Evolutionary conservation across 495 filamentous ascomycete genomes (phyloP).

Genomic region (Aspergillus cristatus): DNA sequence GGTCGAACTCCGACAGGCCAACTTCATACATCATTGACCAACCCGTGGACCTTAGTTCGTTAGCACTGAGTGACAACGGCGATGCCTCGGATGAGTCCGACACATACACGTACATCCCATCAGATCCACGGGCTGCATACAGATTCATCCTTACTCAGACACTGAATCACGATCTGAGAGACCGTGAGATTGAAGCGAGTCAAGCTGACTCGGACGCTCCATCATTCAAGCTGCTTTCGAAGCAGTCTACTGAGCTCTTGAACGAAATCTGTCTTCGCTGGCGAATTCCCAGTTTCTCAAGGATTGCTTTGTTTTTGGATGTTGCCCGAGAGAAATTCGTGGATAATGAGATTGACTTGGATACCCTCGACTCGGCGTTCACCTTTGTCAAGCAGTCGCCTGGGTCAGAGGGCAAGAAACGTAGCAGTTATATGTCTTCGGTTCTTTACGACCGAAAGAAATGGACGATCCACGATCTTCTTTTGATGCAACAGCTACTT

Average conservation of each 20-base stretch:
- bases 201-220: conserved; percentile 43
- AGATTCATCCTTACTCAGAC: conserved; percentile 67
- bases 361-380: conserved; percentile 76
- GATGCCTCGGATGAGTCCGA: conserved; percentile 39
- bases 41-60: conserved; percentile 63
- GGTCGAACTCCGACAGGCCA: conserved; percentile 39
- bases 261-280: conserved; percentile 80
- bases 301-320: conserved; percentile 76
- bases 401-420: conserved; percentile 43
- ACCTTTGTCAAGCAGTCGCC: conserved; percentile 65
- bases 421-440: conserved; percentile 34
- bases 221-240: conserved; percentile 62
- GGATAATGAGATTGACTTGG: conserved; percentile 71
- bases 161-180: conserved; percentile 57
- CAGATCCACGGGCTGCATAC: conserved; percentile 74
- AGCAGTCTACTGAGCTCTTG: conserved; percentile 71
- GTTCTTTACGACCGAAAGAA: conserved; percentile 47
- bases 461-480: conserved; percentile 78
- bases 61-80: conserved; percentile 52
- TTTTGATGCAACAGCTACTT: conserved; percentile 65
- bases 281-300: conserved; percentile 79
- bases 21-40: conserved; percentile 66
- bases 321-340: conserved; percentile 76
- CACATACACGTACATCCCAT: conserved; percentile 79
- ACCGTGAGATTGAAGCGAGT: conserved; percentile 44